Percentiles rank a stretch among this genome's conserved stretches.
phyloP scores from a whole-genome alignment of 2,329 filamentous ascomycete species.

The Helicocarpus griseus region DNA sequence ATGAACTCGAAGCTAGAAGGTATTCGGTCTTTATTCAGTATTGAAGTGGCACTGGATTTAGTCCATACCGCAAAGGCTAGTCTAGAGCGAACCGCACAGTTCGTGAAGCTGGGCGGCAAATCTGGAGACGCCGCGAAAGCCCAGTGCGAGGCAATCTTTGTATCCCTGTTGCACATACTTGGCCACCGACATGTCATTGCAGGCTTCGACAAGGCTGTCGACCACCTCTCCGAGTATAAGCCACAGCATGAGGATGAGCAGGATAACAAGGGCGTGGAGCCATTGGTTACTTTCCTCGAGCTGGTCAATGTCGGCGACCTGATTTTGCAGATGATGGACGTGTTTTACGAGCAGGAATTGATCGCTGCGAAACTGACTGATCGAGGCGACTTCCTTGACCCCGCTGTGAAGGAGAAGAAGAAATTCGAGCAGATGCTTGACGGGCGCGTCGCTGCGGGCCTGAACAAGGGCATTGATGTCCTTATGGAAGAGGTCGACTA shows the following conservation, averaged over 20 bases:
- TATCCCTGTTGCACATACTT: conserved; percentile 70
- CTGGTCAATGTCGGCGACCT: conserved; percentile 96
- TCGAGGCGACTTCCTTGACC: conserved; percentile 87
- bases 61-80: conserved; percentile 83
- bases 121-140: conserved; percentile 73
- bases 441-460: conserved; percentile 84
- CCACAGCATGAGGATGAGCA: conserved; percentile 61
- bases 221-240: conserved; percentile 83
- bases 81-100: conserved; percentile 73
- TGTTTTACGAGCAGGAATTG: conserved; percentile 96
- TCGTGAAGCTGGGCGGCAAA: conserved; percentile 70
- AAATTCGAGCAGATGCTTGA: conserved; percentile 98
- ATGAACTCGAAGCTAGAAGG: conserved; percentile 93
- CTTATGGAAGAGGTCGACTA: conserved; percentile 98
- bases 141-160: conserved; percentile 84
- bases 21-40: conserved; percentile 90
- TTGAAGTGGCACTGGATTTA: conserved; percentile 83
- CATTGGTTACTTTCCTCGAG: conserved; percentile 90
- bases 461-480: conserved; percentile 97
- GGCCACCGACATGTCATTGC: conserved; percentile 78
- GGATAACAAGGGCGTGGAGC: conserved; percentile 66
- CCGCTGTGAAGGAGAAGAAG: conserved; percentile 89
- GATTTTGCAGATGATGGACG: conserved; percentile 97
- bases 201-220: conserved; percentile 90
- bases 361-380: conserved; percentile 73